Evolutionary conservation across 352 stramenopile species (phyloP), one percentile per base, ranked within the genome.

Genomic region (Phytophthora ohioensis): DNA sequence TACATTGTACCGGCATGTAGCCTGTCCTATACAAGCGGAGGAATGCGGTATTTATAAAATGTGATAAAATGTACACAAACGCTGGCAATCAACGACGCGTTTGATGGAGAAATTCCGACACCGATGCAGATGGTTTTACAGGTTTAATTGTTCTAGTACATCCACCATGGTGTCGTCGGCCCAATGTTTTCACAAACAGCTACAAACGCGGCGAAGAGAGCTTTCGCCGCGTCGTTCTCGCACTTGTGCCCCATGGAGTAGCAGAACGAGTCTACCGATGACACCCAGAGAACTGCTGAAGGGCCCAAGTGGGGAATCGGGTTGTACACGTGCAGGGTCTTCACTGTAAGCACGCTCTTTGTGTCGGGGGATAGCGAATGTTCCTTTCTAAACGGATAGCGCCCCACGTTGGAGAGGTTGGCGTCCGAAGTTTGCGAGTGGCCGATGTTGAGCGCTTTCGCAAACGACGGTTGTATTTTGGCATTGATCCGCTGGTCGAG

Each of bases 211-310:
- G 43, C 48, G 46, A 82, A 73, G 1, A 80, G 41, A 15, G 21
- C 31, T 35, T 47, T 67, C 4, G 67, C 75, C 9, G 58, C 30
- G 3, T 71, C 53, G 38, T 79, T 52, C 13, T 78, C 56, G 52
- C 69, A 79, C 48, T 79, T 82, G 67, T 79, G 52, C 9, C 59
- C 71, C 36, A 82, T 77, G 8, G 67, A 54, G 15, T 75, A 82
- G 54, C 60, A 75, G 21, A 73, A 67, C 27, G 57, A 57, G 2
- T 72, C 67, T 35, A 71, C 67, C 4, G 62, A 79, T 15, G 70
- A 65, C 4, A 81, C 51, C 53, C 60, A 77, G 12, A 82, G 13
- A 67, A 67, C 38, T 41, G 64, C 64, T 12, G 68, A 67, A n/a
- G 73, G 57, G 7, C 58, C 48, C 39, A 79, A 46, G 55, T 77